Base-by-base conservation (phyloP, 352 stramenopile genomes). In the Phytophthora cactorum region DNA sequence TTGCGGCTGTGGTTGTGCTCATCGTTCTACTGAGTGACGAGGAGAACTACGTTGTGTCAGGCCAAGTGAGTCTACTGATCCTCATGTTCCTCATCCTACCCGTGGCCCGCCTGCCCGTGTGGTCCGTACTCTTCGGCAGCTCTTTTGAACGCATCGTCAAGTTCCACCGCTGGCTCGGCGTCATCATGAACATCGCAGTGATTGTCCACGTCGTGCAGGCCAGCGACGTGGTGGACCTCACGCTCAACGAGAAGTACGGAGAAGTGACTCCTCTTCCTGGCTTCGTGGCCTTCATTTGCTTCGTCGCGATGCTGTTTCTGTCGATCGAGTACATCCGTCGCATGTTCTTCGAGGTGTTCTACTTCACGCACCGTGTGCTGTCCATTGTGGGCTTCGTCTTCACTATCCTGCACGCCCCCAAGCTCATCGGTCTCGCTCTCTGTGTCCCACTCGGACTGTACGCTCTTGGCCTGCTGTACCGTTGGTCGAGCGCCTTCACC, bases 141-240 rank as follows among this genome's bases (percentile, higher is more conserved):
- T 92, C 83, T 31, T 91, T 92, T 39, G 87, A 95, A 51, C 87
- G 87, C 17, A 90, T 93, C 27, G 66, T 93, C 71, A 93, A 93
- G 76, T 95, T 93, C 50, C 87, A 95, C 65, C 87, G 87, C 50
- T 93, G 84, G 82, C 73, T 95, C n/a, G 87, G 85, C 6, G 54
- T 92, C 47, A 46, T 75, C 27, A 74, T 90, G 66, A 83, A 75
- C 15, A 45, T 92, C 11, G 74, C 79, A 7, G 73, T 81, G 31
- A 56, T 93, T 34, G 59, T 92, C 5, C 87, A 95, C 68, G 59
- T 93, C 44, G 59, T 91, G 9, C 54, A 84, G 50, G 79, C 71
- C 1, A 74, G 73, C 14, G 36, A 85, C 5, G 72, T 89, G 10
- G 82, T 81, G 11, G 62, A 67, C 27, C 41, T 85, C 29, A 79